Percentiles rank a stretch among this genome's conserved stretches.
Evolutionary conservation across 2,329 filamentous ascomycete species (phyloP).

Genomic region (Penicillium expansum): DNA sequence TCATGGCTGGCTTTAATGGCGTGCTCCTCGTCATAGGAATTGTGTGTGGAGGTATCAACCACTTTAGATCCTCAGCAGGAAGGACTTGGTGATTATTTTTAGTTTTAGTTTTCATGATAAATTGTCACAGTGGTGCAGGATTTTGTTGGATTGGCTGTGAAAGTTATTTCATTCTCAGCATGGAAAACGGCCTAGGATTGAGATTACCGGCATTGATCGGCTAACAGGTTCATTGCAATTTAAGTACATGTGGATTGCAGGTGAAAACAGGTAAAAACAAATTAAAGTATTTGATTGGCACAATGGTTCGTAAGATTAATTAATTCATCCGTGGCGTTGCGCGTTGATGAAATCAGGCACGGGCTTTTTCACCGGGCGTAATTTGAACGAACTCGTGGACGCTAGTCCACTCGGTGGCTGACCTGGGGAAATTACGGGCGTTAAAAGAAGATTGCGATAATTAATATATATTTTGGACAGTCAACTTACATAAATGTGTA

Average conservation of each 20-base stretch:
- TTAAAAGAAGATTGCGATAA: not conserved
- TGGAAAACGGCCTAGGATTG: not conserved
- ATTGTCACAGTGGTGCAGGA: not conserved
- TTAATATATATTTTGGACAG: not conserved
- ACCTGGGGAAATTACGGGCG: slow-evolving; percentile 4
- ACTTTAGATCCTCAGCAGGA: slow-evolving; percentile 16
- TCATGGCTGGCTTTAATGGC: slow-evolving; percentile 88
- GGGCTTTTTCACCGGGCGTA: not conserved
- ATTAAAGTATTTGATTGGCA: not conserved
- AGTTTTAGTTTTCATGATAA: not conserved
- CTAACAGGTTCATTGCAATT: not conserved
- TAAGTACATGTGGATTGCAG: not conserved
- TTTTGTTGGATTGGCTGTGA: not conserved
- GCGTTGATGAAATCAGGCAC: not conserved
- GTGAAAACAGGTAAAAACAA: not conserved
- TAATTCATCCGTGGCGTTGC: not conserved
- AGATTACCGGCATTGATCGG: not conserved
- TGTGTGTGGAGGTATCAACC: slow-evolving; percentile 27
- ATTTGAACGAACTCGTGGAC: not conserved
- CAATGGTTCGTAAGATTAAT: slow-evolving; percentile 6
- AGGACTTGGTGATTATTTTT: not conserved
- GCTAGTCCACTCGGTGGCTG: not conserved
- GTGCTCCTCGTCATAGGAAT: slow-evolving; percentile 55
- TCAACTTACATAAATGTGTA: not conserved
- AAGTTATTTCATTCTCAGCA: not conserved